These are phyloP conservation scores for Rhynchosporium agropyri DNA, from an alignment of 2,329 filamentous ascomycete genomes.

Conservation along the genomic window DNA sequence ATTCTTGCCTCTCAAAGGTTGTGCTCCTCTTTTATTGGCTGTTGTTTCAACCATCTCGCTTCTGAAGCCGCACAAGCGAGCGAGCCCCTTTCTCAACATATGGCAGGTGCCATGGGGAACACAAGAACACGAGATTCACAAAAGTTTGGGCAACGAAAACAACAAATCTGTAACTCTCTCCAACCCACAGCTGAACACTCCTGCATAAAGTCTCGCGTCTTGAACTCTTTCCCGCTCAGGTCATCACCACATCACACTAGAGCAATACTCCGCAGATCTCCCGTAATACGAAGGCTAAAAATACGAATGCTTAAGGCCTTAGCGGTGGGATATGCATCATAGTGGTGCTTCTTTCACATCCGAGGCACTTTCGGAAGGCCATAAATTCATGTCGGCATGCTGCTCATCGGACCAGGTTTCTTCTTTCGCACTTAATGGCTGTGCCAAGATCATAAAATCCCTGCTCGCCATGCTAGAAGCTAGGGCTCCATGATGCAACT, in stretches of 20 bases:
- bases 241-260: neutral
- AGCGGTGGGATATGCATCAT: slow-evolving; percentile 17
- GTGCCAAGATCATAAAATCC: slow-evolving; percentile 3
- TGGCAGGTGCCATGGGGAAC: neutral
- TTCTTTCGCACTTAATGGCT: neutral
- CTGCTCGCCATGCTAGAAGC: neutral
- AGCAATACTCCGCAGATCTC: slow-evolving; percentile 6
- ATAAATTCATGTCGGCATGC: slow-evolving; percentile 1
- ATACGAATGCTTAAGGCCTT: neutral
- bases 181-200: neutral
- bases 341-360: neutral
- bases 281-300: slow-evolving; percentile 18
- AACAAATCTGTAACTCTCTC: neutral
- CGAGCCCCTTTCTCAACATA: neutral
- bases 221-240: neutral
- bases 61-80: neutral
- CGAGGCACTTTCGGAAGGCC: neutral
- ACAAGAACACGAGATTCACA: slow-evolving; percentile 8
- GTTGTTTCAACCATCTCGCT: neutral
- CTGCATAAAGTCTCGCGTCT: neutral
- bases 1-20: neutral
- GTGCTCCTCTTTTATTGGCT: neutral
- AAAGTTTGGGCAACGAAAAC: neutral
- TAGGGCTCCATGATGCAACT: slow-evolving; percentile 7
- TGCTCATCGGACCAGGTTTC: neutral